Evolutionary conservation across 768 basidiomycete species (phyloP).

Genomic region (Clitopilus passeckerianus): DNA sequence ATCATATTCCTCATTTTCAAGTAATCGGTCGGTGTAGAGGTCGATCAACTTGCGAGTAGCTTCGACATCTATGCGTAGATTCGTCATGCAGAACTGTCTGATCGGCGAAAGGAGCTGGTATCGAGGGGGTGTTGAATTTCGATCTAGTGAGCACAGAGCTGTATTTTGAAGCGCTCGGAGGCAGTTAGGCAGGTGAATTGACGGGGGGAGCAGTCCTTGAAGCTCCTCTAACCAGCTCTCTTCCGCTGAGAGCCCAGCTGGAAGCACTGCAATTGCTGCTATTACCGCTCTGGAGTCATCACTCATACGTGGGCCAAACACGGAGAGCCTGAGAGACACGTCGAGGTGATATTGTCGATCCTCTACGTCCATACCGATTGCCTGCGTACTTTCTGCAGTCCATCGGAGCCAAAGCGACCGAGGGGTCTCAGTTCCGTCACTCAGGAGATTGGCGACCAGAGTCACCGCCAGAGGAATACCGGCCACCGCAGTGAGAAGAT

Average conservation of each 20-base stretch:
- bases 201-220: background rate
- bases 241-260: background rate
- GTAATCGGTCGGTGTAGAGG: background rate
- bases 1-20: background rate
- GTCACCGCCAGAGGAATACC: background rate
- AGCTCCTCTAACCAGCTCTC: background rate
- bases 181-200: background rate
- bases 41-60: background rate
- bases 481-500: background rate
- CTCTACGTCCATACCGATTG: background rate
- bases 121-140: background rate
- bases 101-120: background rate
- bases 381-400: background rate
- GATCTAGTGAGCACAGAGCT: background rate
- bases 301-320: background rate
- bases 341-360: background rate
- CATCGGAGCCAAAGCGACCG: background rate
- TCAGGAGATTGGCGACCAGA: background rate
- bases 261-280: background rate
- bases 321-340: background rate
- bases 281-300: background rate
- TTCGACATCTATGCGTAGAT: background rate
- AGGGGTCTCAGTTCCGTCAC: background rate
- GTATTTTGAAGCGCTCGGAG: background rate
- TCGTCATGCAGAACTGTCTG: background rate